Evolutionary conservation across 2,329 filamentous ascomycete species (phyloP).

Genomic region (Leptoxyphium fumago): DNA sequence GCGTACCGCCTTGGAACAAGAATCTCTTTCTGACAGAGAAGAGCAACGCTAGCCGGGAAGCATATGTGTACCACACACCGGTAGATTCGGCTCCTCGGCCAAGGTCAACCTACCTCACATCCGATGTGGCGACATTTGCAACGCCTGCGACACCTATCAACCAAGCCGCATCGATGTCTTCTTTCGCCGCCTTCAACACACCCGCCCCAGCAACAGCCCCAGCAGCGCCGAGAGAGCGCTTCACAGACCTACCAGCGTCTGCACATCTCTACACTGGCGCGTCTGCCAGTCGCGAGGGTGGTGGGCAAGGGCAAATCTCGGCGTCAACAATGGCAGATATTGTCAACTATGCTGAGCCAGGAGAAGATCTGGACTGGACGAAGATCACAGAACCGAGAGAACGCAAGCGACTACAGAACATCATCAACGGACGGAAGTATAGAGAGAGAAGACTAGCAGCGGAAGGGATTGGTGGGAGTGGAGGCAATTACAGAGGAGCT

Average conservation of each 20-base stretch:
- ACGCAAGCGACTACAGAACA: constrained; percentile 23
- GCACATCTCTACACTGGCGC: constrained; percentile 21
- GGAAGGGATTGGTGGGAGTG: constrained; percentile 19
- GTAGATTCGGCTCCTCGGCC: constrained; percentile 8
- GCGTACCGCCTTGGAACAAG: constrained; percentile 62
- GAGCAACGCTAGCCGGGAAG: constrained; percentile 18
- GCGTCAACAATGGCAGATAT: constrained; percentile 21
- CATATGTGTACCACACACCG: constrained; percentile 1
- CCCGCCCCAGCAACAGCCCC: constrained; percentile 4
- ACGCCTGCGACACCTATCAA: neutral
- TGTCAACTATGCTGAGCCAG: constrained; percentile 24
- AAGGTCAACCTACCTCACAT: constrained; percentile 13
- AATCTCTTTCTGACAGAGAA: constrained; percentile 45
- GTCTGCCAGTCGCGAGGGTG: constrained; percentile 6
- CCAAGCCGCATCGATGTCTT: constrained; percentile 5
- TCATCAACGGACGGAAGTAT: constrained; percentile 26
- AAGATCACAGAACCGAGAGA: constrained; percentile 23
- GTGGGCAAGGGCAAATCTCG: constrained; percentile 19
- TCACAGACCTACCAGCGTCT: constrained; percentile 6
- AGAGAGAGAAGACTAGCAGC: constrained; percentile 22
- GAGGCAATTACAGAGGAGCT: constrained; percentile 2
- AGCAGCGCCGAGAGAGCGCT: constrained; percentile 9
- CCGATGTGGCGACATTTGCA: constrained; percentile 17
- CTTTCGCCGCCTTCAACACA: constrained; percentile 1
- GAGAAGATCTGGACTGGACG: constrained; percentile 25